phyloP scores from a whole-genome alignment of 176 grass and related monocot species.

The Lolium rigidum region DNA sequence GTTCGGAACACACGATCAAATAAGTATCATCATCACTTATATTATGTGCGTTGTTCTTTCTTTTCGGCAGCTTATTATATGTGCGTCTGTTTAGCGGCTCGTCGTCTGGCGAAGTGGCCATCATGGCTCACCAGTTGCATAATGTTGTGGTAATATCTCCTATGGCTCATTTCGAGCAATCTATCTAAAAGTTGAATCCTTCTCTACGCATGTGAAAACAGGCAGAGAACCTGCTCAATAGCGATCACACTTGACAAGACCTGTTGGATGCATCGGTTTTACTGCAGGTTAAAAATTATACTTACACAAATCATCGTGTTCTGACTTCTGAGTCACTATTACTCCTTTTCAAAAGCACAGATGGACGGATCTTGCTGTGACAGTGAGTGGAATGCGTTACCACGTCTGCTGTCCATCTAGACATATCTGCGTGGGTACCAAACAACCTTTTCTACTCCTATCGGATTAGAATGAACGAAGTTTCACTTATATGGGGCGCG shows the following conservation, averaged over 20 bases:
- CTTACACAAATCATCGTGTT: neutral
- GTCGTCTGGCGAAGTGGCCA: too few relatives aligned
- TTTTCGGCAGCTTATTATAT: neutral
- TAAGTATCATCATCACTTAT: neutral
- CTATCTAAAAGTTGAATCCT: neutral
- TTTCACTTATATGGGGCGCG: too few relatives aligned
- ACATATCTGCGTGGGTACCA: neutral
- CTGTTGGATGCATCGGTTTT: neutral
- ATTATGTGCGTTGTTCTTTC: neutral
- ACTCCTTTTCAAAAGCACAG: neutral
- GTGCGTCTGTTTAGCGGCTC: neutral
- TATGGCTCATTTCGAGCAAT: too few relatives aligned
- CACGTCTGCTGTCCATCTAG: neutral
- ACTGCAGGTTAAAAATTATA: neutral
- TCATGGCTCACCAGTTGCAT: neutral
- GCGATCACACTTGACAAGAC: neutral
- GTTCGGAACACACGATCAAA: neutral
- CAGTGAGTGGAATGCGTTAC: neutral
- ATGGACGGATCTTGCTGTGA: neutral
- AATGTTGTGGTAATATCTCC: neutral
- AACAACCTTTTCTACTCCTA: neutral
- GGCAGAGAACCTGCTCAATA: neutral
- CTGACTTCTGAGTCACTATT: neutral
- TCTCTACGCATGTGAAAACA: neutral
- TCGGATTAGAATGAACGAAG: too few relatives aligned